These are phyloP conservation scores for Prosopis cineraria DNA, from an alignment of 306 rosid genomes.

Conservation along the genomic window DNA sequence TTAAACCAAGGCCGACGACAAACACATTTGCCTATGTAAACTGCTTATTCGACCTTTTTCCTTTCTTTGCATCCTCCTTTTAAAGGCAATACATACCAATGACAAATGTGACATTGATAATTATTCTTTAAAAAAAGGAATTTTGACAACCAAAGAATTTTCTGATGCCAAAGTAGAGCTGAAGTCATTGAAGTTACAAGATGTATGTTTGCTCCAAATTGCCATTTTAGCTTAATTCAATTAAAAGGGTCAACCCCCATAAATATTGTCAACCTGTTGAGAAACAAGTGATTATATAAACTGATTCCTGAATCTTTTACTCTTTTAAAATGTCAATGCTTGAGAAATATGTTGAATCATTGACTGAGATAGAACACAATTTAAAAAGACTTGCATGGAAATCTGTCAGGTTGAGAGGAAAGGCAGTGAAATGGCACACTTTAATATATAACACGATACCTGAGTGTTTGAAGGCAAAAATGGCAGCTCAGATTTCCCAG, in stretches of 20 bases:
- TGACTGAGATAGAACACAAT: constrained; percentile 11
- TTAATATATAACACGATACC: constrained; percentile 49
- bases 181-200: neutral
- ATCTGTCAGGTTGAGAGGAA: neutral
- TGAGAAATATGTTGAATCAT: constrained; percentile 13
- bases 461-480: constrained; percentile 90
- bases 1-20: neutral
- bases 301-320: neutral
- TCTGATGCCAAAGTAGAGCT: neutral
- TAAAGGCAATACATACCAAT: neutral
- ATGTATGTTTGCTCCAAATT: neutral
- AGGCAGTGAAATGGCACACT: neutral
- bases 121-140: neutral
- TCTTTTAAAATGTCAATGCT: constrained; percentile 4
- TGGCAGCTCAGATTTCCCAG: constrained; percentile 90
- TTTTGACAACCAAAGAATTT: neutral
- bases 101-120: neutral
- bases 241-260: neutral
- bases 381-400: constrained; percentile 21
- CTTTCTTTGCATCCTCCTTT: neutral
- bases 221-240: neutral
- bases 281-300: neutral
- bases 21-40: neutral
- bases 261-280: neutral
- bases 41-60: neutral